Evolutionary conservation across 73 alveolate species (phyloP).

Genomic region (Diophrys appendiculata): DNA sequence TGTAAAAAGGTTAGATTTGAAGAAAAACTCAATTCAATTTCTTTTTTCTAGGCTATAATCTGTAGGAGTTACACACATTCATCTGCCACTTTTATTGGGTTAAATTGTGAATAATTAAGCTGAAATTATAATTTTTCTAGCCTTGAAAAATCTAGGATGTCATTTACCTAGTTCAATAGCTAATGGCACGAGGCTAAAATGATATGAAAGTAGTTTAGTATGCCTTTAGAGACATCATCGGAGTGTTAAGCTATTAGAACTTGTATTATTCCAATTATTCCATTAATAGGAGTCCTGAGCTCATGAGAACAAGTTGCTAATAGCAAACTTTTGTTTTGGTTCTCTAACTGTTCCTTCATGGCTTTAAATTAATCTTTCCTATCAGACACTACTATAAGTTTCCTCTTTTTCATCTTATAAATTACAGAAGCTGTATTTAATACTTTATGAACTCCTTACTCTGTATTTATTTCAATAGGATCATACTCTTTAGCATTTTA

Average conservation of each 20-base stretch:
- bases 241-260: not conserved
- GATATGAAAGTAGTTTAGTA: no score
- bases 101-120: not conserved
- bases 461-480: no score
- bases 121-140: not conserved
- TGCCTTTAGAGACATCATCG: not conserved
- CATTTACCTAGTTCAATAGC: not conserved
- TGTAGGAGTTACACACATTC: not conserved
- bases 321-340: not conserved
- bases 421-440: constrained; percentile 23
- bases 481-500: no score
- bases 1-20: no score
- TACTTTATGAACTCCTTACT: no score
- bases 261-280: not conserved
- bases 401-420: not conserved
- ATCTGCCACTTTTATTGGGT: not conserved
- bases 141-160: not conserved
- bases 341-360: not conserved
- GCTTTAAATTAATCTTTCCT: not conserved
- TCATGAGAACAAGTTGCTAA: constrained; percentile 7
- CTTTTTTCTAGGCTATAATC: not conserved
- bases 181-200: not conserved
- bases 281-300: constrained; percentile 14
- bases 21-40: not conserved
- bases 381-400: not conserved